Evolutionary conservation across 2,329 filamentous ascomycete species (phyloP).

Genomic region (Lasiodiplodia theobromae): DNA sequence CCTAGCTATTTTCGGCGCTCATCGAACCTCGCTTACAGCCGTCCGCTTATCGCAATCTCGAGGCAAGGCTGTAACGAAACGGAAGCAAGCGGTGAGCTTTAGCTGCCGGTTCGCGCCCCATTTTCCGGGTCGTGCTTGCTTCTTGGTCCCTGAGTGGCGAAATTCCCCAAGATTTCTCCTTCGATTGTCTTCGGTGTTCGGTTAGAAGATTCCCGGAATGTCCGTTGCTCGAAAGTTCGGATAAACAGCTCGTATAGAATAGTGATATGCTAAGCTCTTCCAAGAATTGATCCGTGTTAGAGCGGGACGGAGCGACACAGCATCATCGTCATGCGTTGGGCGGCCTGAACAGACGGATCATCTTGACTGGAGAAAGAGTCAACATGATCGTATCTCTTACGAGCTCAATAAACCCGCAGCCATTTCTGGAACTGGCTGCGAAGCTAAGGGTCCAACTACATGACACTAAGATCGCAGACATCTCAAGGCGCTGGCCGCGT

Average conservation of each 20-base stretch:
- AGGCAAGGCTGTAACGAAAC: not conserved
- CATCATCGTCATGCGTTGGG: not conserved
- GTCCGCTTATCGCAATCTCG: conserved; percentile 5
- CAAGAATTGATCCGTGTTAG: not conserved
- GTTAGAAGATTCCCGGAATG: not conserved
- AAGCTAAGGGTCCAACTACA: not conserved
- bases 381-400: no score
- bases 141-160: not conserved
- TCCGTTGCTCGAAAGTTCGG: not conserved
- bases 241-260: not conserved
- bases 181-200: not conserved
- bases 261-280: not conserved
- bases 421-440: not conserved
- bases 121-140: not conserved
- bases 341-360: not conserved
- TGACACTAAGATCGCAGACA: not conserved
- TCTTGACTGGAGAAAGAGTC: not conserved
- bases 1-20: not conserved
- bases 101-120: not conserved
- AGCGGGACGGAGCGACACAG: conserved; percentile 3
- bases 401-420: not conserved
- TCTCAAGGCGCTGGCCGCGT: not conserved
- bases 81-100: not conserved
- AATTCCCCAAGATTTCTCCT: not conserved
- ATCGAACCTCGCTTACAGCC: conserved; percentile 1